Evolutionary conservation across 805 yeast genomes (phyloP), one percentile per base, ranked within the genome.

Genomic region (Wickerhamiella brachini): DNA sequence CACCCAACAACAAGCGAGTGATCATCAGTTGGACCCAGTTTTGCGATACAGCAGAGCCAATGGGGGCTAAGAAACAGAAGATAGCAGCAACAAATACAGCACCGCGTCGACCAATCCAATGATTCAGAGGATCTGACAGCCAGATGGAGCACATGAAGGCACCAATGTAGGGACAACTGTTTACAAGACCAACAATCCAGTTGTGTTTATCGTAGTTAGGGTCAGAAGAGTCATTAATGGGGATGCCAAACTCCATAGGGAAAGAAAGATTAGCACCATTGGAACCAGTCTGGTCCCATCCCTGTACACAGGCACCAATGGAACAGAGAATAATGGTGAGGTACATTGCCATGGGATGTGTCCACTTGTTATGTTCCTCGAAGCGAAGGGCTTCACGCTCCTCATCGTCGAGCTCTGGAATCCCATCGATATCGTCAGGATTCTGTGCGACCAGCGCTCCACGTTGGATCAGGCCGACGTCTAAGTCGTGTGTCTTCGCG

Each of bases 251-350:
- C 34, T 69, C 68, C 23, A 56, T 54, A 7, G 78, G 76, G 57
- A 71, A 78, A 54, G 73, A 76, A 24, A 79, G 62, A 47, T 74
- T 76, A 22, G 85, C 85, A 41, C 86, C 86, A 55, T 80, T 80
- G 52, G 78, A 69, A 10, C 79, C 85, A 9, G 83, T 73, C 62
- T 81, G 83, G 63, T 81, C 86, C 83, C 78, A 78, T 49, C 86
- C 86, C 62, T 80, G 84, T 5, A 81, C 79, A 3, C 83, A 83
- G 18, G 77, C 77, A 48, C 83, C 79, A 70, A 81, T 68, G 2
- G 85, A 80, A 47, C 83, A 78, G 60, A 78, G 64, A 10, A 79
- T 72, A 64, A 77, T 74, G 26, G 75, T 72, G 64, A 68, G 58
- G 61, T 74, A 71, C 63, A 71, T 62, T 12, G 69, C 54, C 48